Evolutionary conservation across 768 basidiomycete genomes (phyloP), one percentile per base, ranked within the genome.

Genomic region (Stropharia rugosoannulata): DNA sequence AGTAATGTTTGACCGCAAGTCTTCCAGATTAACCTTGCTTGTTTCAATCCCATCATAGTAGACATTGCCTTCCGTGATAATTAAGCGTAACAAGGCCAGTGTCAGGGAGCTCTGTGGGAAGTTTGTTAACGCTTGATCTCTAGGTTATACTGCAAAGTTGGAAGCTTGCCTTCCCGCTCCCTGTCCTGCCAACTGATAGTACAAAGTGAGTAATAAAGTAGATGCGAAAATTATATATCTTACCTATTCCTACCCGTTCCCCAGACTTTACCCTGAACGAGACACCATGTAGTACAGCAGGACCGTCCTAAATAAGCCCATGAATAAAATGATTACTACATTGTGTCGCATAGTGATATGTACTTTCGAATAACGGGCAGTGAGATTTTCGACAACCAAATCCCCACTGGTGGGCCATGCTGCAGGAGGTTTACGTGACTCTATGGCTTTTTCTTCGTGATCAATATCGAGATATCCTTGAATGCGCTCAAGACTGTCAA

Each of bases 351-450:
- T 15, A 32, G 15, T 16, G n/a, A 29, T 27, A 22, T 38, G 9
- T 35, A 63, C 62, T 55, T 51, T 38, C 74, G 82, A 79, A 64
- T 86, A 86, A 35, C 72, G 69, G 25, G 84, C 84, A 12, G 75
- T 80, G 2, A 87, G 66, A 29, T 80, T 78, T 53, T 84, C 79
- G 3, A 82, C 78, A 3, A 70, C 66, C 37, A 87, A 72, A 29
- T 76, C 70, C 10, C 86, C 86, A n/a, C 79, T 80, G 5, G 81
- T 71, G 0, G 86, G 85, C 86, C 86, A 88, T 54, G 83, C 77
- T 1, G 85, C 85, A 0, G 86, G 85, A 1, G 85, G 86, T 25
- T 68, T 66, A 27, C 80, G 79, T 7, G 65, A 59, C 13, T 65
- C 54, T 0, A 70, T 71, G 2, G 73, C 57, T 53, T 71, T 67